phyloP scores from a whole-genome alignment of 1,284 basidiomycete species.

The Boletus smithii region DNA sequence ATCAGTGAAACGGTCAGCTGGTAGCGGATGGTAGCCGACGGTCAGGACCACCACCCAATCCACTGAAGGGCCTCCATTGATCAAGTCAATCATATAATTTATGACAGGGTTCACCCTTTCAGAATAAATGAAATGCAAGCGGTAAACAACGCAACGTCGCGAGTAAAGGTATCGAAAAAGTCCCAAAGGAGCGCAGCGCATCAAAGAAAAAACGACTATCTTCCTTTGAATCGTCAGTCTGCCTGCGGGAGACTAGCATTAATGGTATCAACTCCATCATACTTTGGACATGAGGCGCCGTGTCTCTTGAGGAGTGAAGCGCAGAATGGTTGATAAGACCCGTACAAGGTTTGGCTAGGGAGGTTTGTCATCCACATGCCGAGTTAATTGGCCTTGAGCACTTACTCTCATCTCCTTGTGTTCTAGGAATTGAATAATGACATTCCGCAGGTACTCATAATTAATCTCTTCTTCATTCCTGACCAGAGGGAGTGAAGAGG shows the following conservation, averaged over 20 bases:
- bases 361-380: constrained; percentile 7
- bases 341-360: constrained; percentile 80
- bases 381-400: constrained; percentile 3
- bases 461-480: constrained; percentile 86
- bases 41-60: no score
- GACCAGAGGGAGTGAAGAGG: constrained; percentile 36
- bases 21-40: no score
- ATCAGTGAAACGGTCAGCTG: no score
- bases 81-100: no score
- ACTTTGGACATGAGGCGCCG: constrained; percentile 78
- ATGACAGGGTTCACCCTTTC: neutral
- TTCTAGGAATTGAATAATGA: constrained; percentile 90
- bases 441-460: constrained; percentile 92
- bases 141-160: neutral
- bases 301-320: constrained; percentile 92
- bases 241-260: neutral
- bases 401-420: constrained; percentile 84
- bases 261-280: no score
- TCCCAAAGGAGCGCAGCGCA: neutral
- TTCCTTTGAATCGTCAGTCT: neutral
- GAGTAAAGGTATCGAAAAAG: neutral
- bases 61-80: no score
- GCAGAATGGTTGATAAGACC: constrained; percentile 86
- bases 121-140: neutral
- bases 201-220: neutral